Evolutionary conservation across 495 filamentous ascomycete species (phyloP).

Genomic region (Apodospora peruviana): DNA sequence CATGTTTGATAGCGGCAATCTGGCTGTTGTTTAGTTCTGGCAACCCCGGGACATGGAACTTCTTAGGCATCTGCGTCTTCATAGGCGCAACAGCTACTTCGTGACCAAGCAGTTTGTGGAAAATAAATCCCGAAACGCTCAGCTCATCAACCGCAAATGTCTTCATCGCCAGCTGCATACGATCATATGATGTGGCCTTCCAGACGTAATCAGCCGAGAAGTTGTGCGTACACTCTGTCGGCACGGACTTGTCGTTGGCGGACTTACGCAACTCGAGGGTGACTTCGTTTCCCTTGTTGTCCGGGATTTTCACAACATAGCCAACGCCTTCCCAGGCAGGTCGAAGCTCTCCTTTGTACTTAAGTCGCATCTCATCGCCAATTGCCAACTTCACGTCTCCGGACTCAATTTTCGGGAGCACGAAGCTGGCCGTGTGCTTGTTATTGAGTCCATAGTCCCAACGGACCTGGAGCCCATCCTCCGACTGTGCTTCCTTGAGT

Average conservation of each 20-base stretch:
- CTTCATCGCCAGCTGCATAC: slow-evolving; percentile 99
- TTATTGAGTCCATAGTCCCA: slow-evolving; percentile 98
- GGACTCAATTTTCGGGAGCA: slow-evolving; percentile 92
- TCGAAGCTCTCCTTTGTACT: slow-evolving; percentile 92
- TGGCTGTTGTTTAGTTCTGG: slow-evolving; percentile 95
- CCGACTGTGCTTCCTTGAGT: slow-evolving; percentile 95
- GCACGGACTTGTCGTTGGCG: slow-evolving; percentile 82
- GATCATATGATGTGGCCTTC: slow-evolving; percentile 98
- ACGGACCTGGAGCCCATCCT: slow-evolving; percentile 86
- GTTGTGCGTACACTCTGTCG: slow-evolving; percentile 95
- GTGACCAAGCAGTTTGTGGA: slow-evolving; percentile 93
- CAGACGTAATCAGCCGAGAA: slow-evolving; percentile 99
- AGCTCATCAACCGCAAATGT: slow-evolving; percentile 97
- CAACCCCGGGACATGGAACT: slow-evolving; percentile 92
- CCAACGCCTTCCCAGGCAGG: slow-evolving; percentile 96
- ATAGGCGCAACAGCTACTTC: slow-evolving; percentile 93
- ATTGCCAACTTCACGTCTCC: slow-evolving; percentile 98
- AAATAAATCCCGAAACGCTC: slow-evolving; percentile 98
- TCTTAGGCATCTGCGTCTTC: slow-evolving; percentile 95
- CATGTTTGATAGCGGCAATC: slow-evolving; percentile 94
- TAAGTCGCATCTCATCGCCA: slow-evolving; percentile 95
- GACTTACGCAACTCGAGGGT: slow-evolving; percentile 80
- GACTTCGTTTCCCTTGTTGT: slow-evolving; percentile 98
- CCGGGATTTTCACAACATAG: slow-evolving; percentile 98
- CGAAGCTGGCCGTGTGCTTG: slow-evolving; percentile 94